phyloP scores from a whole-genome alignment of 352 stramenopile genomes.

The Phytopythium kandeliae region DNA sequence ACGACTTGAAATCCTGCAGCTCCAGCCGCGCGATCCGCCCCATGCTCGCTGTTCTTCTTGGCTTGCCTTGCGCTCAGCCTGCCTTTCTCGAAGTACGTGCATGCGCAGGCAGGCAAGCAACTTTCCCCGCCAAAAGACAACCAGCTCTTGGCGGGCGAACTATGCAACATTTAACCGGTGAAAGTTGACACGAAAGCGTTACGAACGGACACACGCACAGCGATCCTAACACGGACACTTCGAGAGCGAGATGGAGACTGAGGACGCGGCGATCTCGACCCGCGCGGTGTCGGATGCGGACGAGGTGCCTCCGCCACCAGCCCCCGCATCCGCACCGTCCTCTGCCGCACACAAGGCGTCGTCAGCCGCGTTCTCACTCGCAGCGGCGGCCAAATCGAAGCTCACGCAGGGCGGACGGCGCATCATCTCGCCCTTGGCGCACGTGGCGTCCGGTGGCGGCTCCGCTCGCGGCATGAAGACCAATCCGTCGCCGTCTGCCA shows the following conservation, averaged over 20 bases:
- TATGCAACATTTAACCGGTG: too few species aligned
- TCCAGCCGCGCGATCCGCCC: slow-evolving; percentile 91
- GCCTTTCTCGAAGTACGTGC: too few species aligned
- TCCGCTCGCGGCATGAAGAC: not conserved
- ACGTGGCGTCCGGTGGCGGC: slow-evolving; percentile 4
- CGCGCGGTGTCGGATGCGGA: not conserved
- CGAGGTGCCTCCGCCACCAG: not conserved
- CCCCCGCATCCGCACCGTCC: slow-evolving; percentile 1
- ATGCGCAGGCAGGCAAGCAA: too few species aligned
- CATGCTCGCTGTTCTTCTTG: slow-evolving; percentile 57
- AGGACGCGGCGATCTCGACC: not conserved
- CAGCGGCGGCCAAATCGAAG: slow-evolving; percentile 39
- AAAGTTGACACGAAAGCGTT: too few species aligned
- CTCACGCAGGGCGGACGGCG: slow-evolving; percentile 44
- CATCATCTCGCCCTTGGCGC: slow-evolving; percentile 40
- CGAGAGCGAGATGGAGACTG: not conserved
- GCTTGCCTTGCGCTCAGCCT: too few species aligned
- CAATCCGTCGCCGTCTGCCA: slow-evolving; percentile 7
- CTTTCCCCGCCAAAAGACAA: too few species aligned
- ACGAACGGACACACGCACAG: too few species aligned
- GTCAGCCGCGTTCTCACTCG: slow-evolving; percentile 47
- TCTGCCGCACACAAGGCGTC: slow-evolving; percentile 25
- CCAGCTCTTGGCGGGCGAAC: too few species aligned
- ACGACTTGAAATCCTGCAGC: slow-evolving; percentile 99
- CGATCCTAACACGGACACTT: too few species aligned